These are phyloP conservation scores for Fraxinus dipetala DNA, from an alignment of 305 asterid genomes.

Conservation along the genomic window DNA sequence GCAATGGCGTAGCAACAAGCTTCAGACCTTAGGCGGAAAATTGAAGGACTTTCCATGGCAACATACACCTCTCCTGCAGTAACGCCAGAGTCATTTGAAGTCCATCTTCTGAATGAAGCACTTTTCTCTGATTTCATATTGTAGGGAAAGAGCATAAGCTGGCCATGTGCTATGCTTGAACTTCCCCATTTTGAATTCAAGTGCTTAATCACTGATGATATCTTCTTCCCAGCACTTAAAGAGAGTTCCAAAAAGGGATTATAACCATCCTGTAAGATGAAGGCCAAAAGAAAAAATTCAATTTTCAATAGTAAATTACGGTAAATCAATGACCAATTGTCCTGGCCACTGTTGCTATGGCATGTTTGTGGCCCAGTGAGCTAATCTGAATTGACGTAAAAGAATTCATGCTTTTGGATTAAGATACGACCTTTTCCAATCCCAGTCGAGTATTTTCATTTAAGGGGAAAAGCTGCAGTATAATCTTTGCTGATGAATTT, in stretches of 20 bases:
- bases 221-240: constrained; percentile 63
- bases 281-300: neutral
- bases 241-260: constrained; percentile 87
- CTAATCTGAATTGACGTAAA: neutral
- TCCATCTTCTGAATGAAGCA: constrained; percentile 61
- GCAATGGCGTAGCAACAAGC: constrained; percentile 8
- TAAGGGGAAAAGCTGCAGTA: constrained; percentile 82
- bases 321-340: neutral
- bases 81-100: constrained; percentile 45
- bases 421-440: constrained; percentile 60
- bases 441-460: constrained; percentile 47
- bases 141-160: constrained; percentile 69
- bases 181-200: constrained; percentile 70
- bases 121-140: constrained; percentile 42
- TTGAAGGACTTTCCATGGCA: constrained; percentile 53
- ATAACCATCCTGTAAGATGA: constrained; percentile 59
- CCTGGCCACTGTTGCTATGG: neutral
- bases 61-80: constrained; percentile 67
- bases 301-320: neutral
- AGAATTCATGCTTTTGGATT: constrained; percentile 5
- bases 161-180: constrained; percentile 44
- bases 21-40: constrained; percentile 77
- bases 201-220: constrained; percentile 79
- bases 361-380: neutral
- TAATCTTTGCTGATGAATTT: constrained; percentile 53